Evolutionary conservation across 495 filamentous ascomycete genomes (phyloP).

Genomic region (Penicillium paradoxum): DNA sequence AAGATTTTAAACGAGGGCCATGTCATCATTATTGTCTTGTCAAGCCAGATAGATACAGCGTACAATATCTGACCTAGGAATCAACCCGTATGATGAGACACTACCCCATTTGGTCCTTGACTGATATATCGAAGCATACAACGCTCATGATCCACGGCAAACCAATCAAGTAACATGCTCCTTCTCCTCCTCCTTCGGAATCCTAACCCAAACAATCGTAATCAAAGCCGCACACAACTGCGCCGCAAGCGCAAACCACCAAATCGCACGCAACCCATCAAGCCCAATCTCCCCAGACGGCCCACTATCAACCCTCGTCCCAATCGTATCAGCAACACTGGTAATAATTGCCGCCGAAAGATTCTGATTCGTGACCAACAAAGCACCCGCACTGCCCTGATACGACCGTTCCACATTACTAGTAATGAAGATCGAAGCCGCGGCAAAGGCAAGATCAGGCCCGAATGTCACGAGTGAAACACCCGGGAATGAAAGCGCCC

Average conservation of each 20-base stretch:
- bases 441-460: conserved; percentile 29
- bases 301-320: conserved; percentile 31
- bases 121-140: too few relatives aligned
- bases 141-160: neutral
- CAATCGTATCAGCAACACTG: conserved; percentile 41
- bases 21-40: too few relatives aligned
- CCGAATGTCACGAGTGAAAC: conserved; percentile 26
- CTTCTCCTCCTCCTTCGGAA: conserved; percentile 47
- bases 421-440: conserved; percentile 30
- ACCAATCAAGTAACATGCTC: conserved; percentile 40
- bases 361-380: conserved; percentile 27
- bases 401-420: conserved; percentile 27
- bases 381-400: conserved; percentile 25
- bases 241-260: conserved; percentile 43
- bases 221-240: conserved; percentile 36
- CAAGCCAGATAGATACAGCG: too few relatives aligned
- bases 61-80: too few relatives aligned
- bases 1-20: too few relatives aligned
- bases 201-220: conserved; percentile 38
- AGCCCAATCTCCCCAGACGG: conserved; percentile 35
- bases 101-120: too few relatives aligned
- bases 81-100: too few relatives aligned
- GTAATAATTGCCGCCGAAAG: conserved; percentile 39
- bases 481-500: conserved; percentile 28
- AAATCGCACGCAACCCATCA: conserved; percentile 37